These are phyloP conservation scores for Boletus subcaerulescens DNA, from an alignment of 768 basidiomycete species.

Conservation along the genomic window DNA sequence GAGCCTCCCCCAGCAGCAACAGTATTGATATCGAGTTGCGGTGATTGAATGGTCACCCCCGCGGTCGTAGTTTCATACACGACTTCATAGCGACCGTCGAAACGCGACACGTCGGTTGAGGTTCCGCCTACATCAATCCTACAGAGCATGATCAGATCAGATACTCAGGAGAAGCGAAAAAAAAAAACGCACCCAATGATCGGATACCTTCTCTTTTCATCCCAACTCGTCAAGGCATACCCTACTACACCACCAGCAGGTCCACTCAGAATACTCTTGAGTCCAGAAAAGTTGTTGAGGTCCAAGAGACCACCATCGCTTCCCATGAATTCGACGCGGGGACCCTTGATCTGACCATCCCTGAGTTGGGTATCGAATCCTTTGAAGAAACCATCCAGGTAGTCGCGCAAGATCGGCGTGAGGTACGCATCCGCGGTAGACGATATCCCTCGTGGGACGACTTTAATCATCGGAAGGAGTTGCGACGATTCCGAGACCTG, in stretches of 20 bases:
- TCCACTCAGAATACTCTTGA: constrained; percentile 90
- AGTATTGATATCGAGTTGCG: constrained; percentile 93
- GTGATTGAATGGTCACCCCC: constrained; percentile 87
- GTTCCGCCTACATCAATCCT: constrained; percentile 95
- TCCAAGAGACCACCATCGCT: constrained; percentile 87
- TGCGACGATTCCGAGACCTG: constrained; percentile 88
- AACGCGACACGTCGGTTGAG: constrained; percentile 92
- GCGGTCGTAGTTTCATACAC: constrained; percentile 97
- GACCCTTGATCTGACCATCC: constrained; percentile 55
- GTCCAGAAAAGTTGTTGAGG: constrained; percentile 79
- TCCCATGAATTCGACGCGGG: constrained; percentile 93
- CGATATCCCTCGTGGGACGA: constrained; percentile 89
- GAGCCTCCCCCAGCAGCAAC: constrained; percentile 96
- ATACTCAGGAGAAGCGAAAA: background rate
- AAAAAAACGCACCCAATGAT: constrained; percentile 70
- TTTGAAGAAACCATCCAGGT: constrained; percentile 87
- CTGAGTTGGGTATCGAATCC: constrained; percentile 79
- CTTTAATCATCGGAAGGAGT: constrained; percentile 92
- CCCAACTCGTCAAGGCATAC: constrained; percentile 88
- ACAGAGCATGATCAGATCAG: background rate
- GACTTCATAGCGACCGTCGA: constrained; percentile 85
- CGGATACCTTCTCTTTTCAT: constrained; percentile 61
- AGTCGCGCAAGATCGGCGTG: constrained; percentile 80
- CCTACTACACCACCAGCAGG: constrained; percentile 97
- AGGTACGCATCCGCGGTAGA: constrained; percentile 95